These are phyloP conservation scores for Exobasidium cylindrosporum DNA, from an alignment of 1,284 basidiomycete species.

Conservation along the genomic window DNA sequence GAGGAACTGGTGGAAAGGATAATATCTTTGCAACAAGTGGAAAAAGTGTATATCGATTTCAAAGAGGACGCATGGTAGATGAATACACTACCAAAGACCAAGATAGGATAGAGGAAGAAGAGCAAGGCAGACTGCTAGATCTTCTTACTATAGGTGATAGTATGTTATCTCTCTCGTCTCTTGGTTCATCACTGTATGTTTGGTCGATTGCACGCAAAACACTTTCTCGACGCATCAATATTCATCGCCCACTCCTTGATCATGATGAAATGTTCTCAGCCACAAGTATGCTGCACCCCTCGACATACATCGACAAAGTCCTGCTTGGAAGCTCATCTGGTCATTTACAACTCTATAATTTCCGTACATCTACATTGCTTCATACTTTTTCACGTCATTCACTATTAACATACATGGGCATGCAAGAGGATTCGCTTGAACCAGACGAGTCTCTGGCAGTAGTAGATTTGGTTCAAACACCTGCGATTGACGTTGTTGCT, in stretches of 20 bases:
- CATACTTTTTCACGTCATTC: slow-evolving; percentile 56
- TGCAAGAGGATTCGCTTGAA: slow-evolving; percentile 6
- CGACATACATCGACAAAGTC: slow-evolving; percentile 95
- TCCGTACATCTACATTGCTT: slow-evolving; percentile 61
- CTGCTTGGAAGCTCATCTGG: slow-evolving; percentile 81
- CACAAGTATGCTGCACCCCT: slow-evolving; percentile 79
- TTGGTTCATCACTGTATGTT: slow-evolving; percentile 73
- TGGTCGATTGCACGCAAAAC: slow-evolving; percentile 63
- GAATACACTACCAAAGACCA: slow-evolving; percentile 25
- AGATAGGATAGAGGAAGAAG: background rate
- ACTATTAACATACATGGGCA: slow-evolving; percentile 16
- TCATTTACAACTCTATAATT: slow-evolving; percentile 88
- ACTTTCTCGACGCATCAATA: slow-evolving; percentile 26
- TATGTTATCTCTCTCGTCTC: slow-evolving; percentile 62
- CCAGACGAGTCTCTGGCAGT: slow-evolving; percentile 36
- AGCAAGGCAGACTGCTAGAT: slow-evolving; percentile 12
- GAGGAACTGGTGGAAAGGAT: slow-evolving; percentile 57
- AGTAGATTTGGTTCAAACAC: slow-evolving; percentile 71
- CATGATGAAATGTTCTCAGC: slow-evolving; percentile 67
- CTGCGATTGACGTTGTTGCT: slow-evolving; percentile 91
- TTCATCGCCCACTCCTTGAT: slow-evolving; percentile 15
- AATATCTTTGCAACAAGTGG: slow-evolving; percentile 80
- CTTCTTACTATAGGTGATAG: slow-evolving; percentile 50
- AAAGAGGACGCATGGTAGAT: slow-evolving; percentile 78
- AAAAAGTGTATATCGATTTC: slow-evolving; percentile 70